Conservation (phyloP, 1,284 basidiomycete genomes). For the Meripilus lineatus region DNA sequence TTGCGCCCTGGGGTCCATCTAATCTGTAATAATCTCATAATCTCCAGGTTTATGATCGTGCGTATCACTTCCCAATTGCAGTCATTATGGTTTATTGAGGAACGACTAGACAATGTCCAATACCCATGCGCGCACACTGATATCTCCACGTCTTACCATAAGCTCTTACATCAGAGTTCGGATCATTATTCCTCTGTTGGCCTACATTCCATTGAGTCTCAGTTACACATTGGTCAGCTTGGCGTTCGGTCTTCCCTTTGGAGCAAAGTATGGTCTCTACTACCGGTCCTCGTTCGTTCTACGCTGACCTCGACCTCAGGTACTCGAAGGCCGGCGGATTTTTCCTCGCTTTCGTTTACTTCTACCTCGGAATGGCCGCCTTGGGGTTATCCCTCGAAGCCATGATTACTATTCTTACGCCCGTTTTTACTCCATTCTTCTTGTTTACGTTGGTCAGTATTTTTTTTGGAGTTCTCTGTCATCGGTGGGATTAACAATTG, state of each 20-base stretch:
- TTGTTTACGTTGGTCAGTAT: constrained; percentile 27
- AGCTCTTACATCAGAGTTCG: constrained; percentile 35
- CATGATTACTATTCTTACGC: constrained; percentile 29
- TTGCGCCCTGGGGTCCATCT: not conserved
- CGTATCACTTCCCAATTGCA: constrained; percentile 16
- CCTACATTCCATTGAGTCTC: constrained; percentile 38
- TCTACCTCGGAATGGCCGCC: constrained; percentile 32
- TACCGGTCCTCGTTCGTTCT: too few relatives aligned
- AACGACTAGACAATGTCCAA: constrained; percentile 37
- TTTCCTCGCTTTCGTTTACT: constrained; percentile 37
- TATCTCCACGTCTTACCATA: constrained; percentile 37
- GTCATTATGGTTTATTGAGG: too few relatives aligned
- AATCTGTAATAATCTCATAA: not conserved
- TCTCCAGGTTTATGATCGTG: not conserved
- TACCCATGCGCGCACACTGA: constrained; percentile 36
- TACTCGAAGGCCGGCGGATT: constrained; percentile 38
- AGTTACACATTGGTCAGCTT: constrained; percentile 41
- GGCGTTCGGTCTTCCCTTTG: constrained; percentile 37
- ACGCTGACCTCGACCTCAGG: constrained; percentile 13
- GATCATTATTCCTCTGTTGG: constrained; percentile 31
- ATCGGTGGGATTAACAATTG: constrained; percentile 11
- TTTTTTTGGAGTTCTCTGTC: too few relatives aligned
- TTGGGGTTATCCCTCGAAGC: constrained; percentile 38
- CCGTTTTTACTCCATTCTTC: constrained; percentile 29
- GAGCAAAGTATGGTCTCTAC: constrained; percentile 26